Evolutionary conservation across 1,284 basidiomycete species (phyloP), one percentile per base, ranked within the genome.

Genomic region (Thecaphora frezii): DNA sequence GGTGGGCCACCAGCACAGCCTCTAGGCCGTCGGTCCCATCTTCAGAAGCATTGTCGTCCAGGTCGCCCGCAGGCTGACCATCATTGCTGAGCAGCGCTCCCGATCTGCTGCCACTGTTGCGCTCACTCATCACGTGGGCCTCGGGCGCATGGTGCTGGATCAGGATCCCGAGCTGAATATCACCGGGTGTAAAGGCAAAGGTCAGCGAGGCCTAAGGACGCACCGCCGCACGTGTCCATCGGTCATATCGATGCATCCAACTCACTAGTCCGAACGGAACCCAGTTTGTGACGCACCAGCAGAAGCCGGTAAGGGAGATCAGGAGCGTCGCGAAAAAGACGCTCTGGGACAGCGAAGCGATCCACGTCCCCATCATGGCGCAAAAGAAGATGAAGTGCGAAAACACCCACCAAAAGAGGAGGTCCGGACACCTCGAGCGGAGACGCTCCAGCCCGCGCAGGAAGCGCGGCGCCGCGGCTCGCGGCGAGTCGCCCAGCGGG

Each of bases 241-340:
- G n/a, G n/a, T n/a, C n/a, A n/a, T 30, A 14, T 30, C 28, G 28
- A 8, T 30, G 7, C 28, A 7, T 30, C 28, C 28, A 30, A 63
- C 80, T 55, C 33, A 82, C 77, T 25, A 83, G 55, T 8, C 78
- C 79, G 50, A 80, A 82, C 1, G 82, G 82, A 2, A 81, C 78
- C 82, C 82, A 83, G 55, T 81, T 80, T 2, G 78, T 69, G 13
- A 83, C 62, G 7, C 82, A 80, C 82, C 82, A 84, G 36, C 79
- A 80, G 56, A 84, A 80, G 1, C 83, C 83, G 5, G 81, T 82
- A 14, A 80, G 54, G 1, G 79, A 80, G 24, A 85, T 80, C 38
- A 84, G 72, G 7, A 76, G 38, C 46, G 82, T 82, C 0, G 83
- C 83, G 0, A 80, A 77, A 3, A 54, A 47, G 1, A 83, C 81